These are phyloP conservation scores for Suhomyces wounanorum DNA, from an alignment of 1,139 yeast genomes.

Conservation along the genomic window DNA sequence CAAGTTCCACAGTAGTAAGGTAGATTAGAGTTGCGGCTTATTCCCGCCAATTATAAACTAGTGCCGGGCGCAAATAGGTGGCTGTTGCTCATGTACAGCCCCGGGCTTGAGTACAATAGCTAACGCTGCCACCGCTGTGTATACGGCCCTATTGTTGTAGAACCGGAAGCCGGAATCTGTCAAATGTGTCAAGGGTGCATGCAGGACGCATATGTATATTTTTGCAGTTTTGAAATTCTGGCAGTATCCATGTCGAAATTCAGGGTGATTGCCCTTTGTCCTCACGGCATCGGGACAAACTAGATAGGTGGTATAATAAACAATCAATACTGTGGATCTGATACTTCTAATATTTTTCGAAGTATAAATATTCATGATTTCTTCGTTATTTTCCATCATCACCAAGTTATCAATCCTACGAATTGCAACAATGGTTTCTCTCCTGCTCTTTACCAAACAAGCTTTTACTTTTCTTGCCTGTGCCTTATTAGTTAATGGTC, in stretches of 20 bases:
- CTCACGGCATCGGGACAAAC: not conserved
- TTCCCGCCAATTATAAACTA: not conserved
- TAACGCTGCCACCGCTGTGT: not conserved
- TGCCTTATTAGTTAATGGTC: conserved; percentile 9
- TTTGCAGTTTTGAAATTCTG: conserved; percentile 3
- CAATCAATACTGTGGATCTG: not conserved
- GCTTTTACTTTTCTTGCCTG: conserved; percentile 10
- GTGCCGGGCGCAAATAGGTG: not conserved
- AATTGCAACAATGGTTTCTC: conserved; percentile 9
- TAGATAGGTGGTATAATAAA: not conserved
- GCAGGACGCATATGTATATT: conserved; percentile 2
- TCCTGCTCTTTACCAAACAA: conserved; percentile 11
- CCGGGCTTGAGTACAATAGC: not conserved
- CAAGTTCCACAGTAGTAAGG: not conserved
- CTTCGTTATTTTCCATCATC: not conserved
- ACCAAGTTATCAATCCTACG: not conserved
- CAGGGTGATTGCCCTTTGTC: not conserved
- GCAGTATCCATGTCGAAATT: not conserved
- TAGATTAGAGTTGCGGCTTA: not conserved
- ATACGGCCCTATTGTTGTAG: conserved; percentile 1
- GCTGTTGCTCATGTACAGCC: not conserved
- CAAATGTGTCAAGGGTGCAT: conserved; percentile 8
- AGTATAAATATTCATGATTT: conserved; percentile 1
- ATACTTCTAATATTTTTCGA: not conserved
- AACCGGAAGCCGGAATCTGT: conserved; percentile 1